A percentile compares a stretch with the other conserved stretches of the same genome.
These are phyloP conservation scores for Mantamonas sphyraenae DNA, from an alignment of 78 protist species.

Conservation along the genomic window DNA sequence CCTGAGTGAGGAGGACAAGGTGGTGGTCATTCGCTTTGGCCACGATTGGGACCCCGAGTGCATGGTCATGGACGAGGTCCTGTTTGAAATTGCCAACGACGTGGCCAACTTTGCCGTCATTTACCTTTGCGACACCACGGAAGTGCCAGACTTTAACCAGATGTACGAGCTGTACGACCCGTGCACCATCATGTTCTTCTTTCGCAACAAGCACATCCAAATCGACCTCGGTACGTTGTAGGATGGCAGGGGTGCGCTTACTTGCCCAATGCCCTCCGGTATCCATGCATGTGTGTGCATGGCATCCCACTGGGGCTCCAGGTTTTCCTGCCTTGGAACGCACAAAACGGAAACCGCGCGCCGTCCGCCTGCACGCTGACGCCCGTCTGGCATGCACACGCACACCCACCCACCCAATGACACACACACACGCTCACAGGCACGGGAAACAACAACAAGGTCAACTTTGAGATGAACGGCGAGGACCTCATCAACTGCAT, in stretches of 20 bases:
- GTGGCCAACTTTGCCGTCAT: constrained; percentile 68
- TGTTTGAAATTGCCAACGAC: constrained; percentile 36
- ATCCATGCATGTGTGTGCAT: too few relatives aligned
- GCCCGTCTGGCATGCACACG: too few relatives aligned
- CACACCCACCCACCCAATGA: too few relatives aligned
- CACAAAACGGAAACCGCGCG: too few relatives aligned
- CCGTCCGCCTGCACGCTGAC: too few relatives aligned
- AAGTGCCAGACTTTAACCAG: constrained; percentile 96
- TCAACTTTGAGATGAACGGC: constrained; percentile 85
- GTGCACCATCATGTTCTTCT: constrained; percentile 97
- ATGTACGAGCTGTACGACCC: constrained; percentile 99
- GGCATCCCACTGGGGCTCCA: too few relatives aligned
- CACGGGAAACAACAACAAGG: constrained; percentile 99
- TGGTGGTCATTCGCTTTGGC: constrained; percentile 94
- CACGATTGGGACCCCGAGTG: constrained; percentile 92
- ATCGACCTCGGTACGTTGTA: constrained; percentile 93
- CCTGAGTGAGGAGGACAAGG: constrained; percentile 86
- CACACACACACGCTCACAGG: too few relatives aligned
- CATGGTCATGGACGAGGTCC: constrained; percentile 66
- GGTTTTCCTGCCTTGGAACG: too few relatives aligned
- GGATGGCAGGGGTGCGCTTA: too few relatives aligned
- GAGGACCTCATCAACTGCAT: constrained; percentile 87
- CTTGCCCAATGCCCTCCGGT: too few relatives aligned
- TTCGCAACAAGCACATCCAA: constrained; percentile 91
- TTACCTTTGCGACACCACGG: constrained; percentile 83